Evolutionary conservation across 2,329 filamentous ascomycete species (phyloP).

Genomic region (Paracamarosporium sp.): DNA sequence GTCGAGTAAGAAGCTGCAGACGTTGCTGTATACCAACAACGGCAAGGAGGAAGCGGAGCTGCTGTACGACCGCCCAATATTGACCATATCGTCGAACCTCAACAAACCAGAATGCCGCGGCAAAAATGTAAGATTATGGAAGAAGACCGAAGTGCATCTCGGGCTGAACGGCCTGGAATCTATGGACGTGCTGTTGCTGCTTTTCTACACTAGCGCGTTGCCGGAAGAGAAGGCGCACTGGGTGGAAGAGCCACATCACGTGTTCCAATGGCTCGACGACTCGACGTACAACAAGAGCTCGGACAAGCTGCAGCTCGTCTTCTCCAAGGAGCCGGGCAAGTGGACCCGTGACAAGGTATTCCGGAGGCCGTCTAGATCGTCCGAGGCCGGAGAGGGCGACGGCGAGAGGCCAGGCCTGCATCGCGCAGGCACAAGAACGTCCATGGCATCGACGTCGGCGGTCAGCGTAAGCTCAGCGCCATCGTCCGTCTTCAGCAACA

Average conservation of each 20-base stretch:
- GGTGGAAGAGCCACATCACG: constrained; percentile 43
- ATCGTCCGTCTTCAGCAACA: constrained; percentile 15
- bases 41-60: constrained; percentile 31
- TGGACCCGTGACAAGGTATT: constrained; percentile 35
- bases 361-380: constrained; percentile 24
- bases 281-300: constrained; percentile 26
- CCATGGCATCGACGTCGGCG: constrained; percentile 18
- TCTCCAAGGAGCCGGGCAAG: constrained; percentile 37
- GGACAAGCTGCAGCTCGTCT: constrained; percentile 30
- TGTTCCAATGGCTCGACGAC: constrained; percentile 37
- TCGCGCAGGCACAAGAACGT: constrained; percentile 19
- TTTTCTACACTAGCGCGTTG: constrained; percentile 40
- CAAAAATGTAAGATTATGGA: constrained; percentile 39
- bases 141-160: constrained; percentile 24
- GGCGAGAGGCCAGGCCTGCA: constrained; percentile 2
- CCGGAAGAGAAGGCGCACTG: constrained; percentile 36
- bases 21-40: constrained; percentile 42
- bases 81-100: constrained; percentile 32
- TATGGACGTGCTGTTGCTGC: constrained; percentile 29
- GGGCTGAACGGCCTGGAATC: constrained; percentile 18
- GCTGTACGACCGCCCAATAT: constrained; percentile 33
- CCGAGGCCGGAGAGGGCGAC: background rate
- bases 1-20: constrained; percentile 31
- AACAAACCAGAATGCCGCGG: constrained; percentile 37
- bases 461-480: constrained; percentile 16